These are phyloP conservation scores for Trichoderma parareesei DNA, from an alignment of 495 filamentous ascomycete genomes.

Conservation along the genomic window DNA sequence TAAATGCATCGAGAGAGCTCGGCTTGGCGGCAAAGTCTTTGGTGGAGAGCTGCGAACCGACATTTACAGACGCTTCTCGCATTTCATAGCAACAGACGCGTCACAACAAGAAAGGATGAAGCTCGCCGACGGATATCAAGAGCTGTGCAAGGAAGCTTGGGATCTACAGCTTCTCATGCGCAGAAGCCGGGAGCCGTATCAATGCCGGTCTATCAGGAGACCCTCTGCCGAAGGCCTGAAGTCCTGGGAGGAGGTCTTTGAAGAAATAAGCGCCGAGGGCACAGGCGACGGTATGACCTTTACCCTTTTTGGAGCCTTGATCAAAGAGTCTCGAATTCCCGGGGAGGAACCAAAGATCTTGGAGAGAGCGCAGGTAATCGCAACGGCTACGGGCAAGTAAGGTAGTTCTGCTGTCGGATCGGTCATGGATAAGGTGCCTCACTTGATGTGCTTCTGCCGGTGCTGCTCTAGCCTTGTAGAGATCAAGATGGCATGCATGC, in stretches of 20 bases:
- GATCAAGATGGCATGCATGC: slow-evolving; percentile 15
- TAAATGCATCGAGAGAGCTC: neutral
- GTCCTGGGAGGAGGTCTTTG: neutral
- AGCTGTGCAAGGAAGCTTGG: neutral
- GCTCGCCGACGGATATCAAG: neutral
- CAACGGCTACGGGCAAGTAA: neutral
- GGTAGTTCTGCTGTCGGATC: neutral
- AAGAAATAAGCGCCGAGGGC: neutral
- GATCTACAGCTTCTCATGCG: neutral
- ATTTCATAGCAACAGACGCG: neutral
- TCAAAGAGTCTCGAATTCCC: neutral
- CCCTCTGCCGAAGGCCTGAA: neutral
- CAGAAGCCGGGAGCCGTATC: neutral
- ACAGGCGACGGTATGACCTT: neutral
- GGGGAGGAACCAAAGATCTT: neutral
- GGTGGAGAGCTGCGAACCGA: neutral
- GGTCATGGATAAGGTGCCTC: neutral
- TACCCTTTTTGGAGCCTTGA: neutral
- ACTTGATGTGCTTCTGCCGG: neutral
- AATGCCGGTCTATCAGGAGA: neutral
- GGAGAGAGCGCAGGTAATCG: neutral
- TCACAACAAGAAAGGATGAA: neutral
- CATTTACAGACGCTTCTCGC: neutral
- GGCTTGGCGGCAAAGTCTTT: neutral
- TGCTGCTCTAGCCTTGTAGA: neutral